Conservation (phyloP, 768 basidiomycete species). For the Lyophyllum decastes region DNA sequence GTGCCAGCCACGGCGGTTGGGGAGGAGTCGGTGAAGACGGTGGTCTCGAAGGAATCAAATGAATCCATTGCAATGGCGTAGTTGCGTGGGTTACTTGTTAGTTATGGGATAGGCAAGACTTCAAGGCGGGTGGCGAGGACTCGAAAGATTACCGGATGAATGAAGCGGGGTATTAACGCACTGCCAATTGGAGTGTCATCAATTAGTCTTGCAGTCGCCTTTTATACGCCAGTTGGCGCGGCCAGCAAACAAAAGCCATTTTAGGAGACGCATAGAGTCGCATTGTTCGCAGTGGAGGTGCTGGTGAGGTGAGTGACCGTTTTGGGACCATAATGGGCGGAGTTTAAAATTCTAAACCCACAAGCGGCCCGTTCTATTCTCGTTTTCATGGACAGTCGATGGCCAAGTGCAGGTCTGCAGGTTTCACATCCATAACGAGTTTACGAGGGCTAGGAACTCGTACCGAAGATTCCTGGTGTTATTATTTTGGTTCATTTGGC, state of each 20-base stretch:
- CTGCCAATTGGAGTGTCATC: no score
- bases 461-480: no score
- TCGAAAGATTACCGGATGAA: no score
- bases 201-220: background rate
- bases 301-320: background rate
- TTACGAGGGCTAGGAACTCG: no score
- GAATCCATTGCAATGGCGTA: conserved; percentile 12
- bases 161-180: background rate
- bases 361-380: no score
- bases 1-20: background rate
- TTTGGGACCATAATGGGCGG: conserved; percentile 12
- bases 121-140: no score
- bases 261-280: background rate
- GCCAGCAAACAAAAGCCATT: background rate
- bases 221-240: background rate
- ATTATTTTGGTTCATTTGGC: no score
- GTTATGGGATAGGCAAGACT: background rate
- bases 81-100: background rate
- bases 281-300: background rate
- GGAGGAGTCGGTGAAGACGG: background rate
- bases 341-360: conserved; percentile 22
- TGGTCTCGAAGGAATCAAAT: background rate
- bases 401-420: no score
- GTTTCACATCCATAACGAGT: no score
- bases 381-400: no score